Base-by-base conservation (phyloP, 2,329 filamentous ascomycete genomes). In the Colletotrichum sp. region DNA sequence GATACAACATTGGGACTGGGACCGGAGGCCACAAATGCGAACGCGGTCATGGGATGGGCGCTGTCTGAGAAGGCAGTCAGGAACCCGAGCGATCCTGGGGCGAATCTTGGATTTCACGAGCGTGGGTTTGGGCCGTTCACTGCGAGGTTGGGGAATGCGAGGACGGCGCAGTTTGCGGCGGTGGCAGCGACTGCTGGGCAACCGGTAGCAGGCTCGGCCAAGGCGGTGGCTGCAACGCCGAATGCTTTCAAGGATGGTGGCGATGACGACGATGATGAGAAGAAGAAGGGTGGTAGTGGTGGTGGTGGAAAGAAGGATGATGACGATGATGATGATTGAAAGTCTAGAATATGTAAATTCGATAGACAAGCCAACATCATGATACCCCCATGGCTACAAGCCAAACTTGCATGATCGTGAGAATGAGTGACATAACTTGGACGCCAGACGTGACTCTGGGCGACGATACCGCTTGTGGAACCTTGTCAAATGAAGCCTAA, bases 141-240 rank as follows among this genome's bases (percentile, higher is more conserved):
- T 12, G 80, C 80, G 15, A 77, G 79, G 18, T 82, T 86, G 2
- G 86, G 78, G 3, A 80, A 79, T 6, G 87, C 81, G 15, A 85
- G 83, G 69, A 80, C 81, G 18, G 79, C 81, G 30, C 85, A 85
- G 72, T 84, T 84, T 57, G 86, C 77, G 5, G 85, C 76, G 1
- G 85, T 85, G 80, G 86, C 86, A 30, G 87, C 79, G 26, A 82
- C 81, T n/a, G 86, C 84, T 5, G 85, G 85, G 2, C 83, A 76
- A 21, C 80, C 82, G 3, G 81, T 82, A 36, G 81, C 83, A 0
- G 82, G 76, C 1, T 79, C 80, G 5, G 68, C 64, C 3, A 44
- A 71, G 5, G 80, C 80, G 12, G 64, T 77, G 15, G 70, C 76
- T 6, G 78, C 78, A 1, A 66, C 66, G 16, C 71, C 75, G 7